A percentile compares a stretch with the other conserved stretches of the same genome.
These are phyloP conservation scores for Clonostachys rhizophaga DNA, from an alignment of 2,329 filamentous ascomycete genomes.

Conservation along the genomic window DNA sequence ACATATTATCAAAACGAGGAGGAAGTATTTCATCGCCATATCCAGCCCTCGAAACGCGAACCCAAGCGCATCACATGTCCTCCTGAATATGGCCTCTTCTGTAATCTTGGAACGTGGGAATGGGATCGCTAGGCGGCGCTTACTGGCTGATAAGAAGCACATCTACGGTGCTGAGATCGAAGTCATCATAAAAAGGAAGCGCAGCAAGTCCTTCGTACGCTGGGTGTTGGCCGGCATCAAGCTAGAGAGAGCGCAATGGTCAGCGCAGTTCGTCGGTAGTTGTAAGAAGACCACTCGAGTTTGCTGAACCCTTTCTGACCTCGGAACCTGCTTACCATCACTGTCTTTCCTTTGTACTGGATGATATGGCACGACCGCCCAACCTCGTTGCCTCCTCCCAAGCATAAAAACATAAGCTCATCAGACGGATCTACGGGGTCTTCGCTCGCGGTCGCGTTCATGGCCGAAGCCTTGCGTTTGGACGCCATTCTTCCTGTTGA, in stretches of 20 bases:
- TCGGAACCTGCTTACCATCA: conserved; percentile 65
- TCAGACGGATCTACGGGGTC: conserved; percentile 91
- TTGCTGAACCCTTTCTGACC: too few species aligned
- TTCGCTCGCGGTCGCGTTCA: conserved; percentile 63
- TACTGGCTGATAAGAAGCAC: conserved; percentile 99
- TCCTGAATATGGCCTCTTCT: not conserved
- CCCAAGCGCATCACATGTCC: conserved; percentile 1
- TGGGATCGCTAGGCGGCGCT: conserved; percentile 32
- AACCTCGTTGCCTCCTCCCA: conserved; percentile 96
- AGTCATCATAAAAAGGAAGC: conserved; percentile 96
- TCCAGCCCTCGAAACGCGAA: conserved; percentile 7
- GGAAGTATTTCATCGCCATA: conserved; percentile 6
- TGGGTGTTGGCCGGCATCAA: conserved; percentile 95
- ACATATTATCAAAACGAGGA: conserved; percentile 1
- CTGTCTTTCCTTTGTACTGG: conserved; percentile 98
- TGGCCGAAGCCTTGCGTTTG: conserved; percentile 81
- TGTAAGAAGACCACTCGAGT: too few species aligned
- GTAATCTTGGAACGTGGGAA: not conserved
- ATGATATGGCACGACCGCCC: conserved; percentile 96
- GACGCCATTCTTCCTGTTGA: conserved; percentile 63
- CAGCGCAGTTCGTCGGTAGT: not conserved
- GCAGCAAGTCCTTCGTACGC: conserved; percentile 92
- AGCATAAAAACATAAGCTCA: conserved; percentile 87
- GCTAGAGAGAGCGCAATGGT: conserved; percentile 40
- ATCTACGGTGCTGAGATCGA: conserved; percentile 95